These are phyloP conservation scores for Trichophyton equinum DNA, from an alignment of 2,329 filamentous ascomycete genomes.

Conservation along the genomic window DNA sequence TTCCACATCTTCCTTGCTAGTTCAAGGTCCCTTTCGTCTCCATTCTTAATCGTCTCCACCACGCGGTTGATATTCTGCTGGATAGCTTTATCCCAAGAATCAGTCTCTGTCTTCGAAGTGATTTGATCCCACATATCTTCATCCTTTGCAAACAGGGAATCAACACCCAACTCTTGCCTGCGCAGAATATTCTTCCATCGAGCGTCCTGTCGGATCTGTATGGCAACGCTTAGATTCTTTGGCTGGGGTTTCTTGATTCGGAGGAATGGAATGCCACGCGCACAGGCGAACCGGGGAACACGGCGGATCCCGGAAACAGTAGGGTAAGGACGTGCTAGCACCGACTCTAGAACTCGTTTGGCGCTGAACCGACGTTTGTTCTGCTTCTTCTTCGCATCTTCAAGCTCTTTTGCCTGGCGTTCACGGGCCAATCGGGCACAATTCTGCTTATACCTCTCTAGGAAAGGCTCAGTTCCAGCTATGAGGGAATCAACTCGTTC, in stretches of 20 bases:
- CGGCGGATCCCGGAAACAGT: conserved; percentile 26
- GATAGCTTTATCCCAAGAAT: neutral
- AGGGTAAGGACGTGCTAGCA: conserved; percentile 25
- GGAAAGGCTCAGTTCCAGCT: conserved; percentile 15
- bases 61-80: neutral
- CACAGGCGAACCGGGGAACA: conserved; percentile 31
- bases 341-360: conserved; percentile 14
- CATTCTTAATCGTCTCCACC: conserved; percentile 13
- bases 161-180: conserved; percentile 21
- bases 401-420: neutral
- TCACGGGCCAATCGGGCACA: neutral
- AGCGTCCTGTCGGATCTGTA: conserved; percentile 25
- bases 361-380: neutral
- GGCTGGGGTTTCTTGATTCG: conserved; percentile 36
- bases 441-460: conserved; percentile 11
- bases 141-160: conserved; percentile 24
- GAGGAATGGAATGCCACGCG: conserved; percentile 32
- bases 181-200: conserved; percentile 25
- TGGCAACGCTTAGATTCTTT: conserved; percentile 25
- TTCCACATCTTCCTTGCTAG: conserved; percentile 29
- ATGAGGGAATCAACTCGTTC: conserved; percentile 20
- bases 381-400: neutral
- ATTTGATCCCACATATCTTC: conserved; percentile 34
- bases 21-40: conserved; percentile 20
- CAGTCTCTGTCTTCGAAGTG: conserved; percentile 18